phyloP scores from a whole-genome alignment of 2,329 filamentous ascomycete genomes.

The Trichoderma koningii region DNA sequence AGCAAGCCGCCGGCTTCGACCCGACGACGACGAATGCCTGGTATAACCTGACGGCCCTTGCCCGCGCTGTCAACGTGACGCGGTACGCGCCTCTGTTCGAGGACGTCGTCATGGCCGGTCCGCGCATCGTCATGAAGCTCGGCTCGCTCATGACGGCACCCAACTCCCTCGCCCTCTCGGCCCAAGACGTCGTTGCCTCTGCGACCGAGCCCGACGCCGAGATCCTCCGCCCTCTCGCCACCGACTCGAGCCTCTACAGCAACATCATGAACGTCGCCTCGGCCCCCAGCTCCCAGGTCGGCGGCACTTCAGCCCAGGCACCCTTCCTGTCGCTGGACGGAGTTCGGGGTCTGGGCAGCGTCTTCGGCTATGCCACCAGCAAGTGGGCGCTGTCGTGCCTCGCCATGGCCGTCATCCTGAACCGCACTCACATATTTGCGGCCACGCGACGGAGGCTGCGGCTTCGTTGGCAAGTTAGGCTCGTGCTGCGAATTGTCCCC shows the following conservation, averaged over 20 bases:
- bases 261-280: slow-evolving; percentile 38
- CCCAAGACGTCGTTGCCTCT: slow-evolving; percentile 29
- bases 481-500: slow-evolving; percentile 70
- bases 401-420: slow-evolving; percentile 81
- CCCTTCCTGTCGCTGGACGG: slow-evolving; percentile 60
- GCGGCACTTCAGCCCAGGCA: slow-evolving; percentile 31
- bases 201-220: slow-evolving; percentile 29
- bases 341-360: slow-evolving; percentile 72
- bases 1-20: slow-evolving; percentile 10
- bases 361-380: slow-evolving; percentile 88
- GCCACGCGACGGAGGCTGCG: slow-evolving; percentile 80
- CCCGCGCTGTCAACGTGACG: slow-evolving; percentile 61
- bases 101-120: slow-evolving; percentile 69
- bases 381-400: slow-evolving; percentile 91
- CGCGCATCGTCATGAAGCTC: slow-evolving; percentile 68
- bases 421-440: slow-evolving; percentile 91
- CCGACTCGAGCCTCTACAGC: slow-evolving; percentile 34
- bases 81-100: slow-evolving; percentile 65
- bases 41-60: slow-evolving; percentile 52
- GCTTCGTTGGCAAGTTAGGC: slow-evolving; percentile 70
- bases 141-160: slow-evolving; percentile 63
- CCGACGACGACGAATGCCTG: slow-evolving; percentile 37
- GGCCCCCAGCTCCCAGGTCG: slow-evolving; percentile 22
- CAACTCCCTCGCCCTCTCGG: slow-evolving; percentile 62
- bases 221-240: slow-evolving; percentile 32